Conservation (phyloP, 352 stramenopile genomes). For the Phytophthora hybrid region DNA sequence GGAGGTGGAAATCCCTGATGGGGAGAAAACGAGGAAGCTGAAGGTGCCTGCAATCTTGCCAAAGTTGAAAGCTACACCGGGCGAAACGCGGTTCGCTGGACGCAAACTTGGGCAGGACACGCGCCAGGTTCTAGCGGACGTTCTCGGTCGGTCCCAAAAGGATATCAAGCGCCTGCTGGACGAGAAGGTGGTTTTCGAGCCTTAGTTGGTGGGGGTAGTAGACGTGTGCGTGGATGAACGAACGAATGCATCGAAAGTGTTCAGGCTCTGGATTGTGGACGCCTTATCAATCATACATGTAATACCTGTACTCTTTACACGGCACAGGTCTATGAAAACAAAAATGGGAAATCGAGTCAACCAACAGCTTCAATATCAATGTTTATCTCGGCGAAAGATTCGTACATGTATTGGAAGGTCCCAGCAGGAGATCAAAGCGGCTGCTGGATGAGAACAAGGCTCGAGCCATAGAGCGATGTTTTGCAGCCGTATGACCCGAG, state of each 20-base stretch:
- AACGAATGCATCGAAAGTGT: background rate
- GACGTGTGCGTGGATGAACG: background rate
- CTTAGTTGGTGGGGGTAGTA: slow-evolving; percentile 17
- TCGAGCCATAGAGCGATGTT: slow-evolving; percentile 9
- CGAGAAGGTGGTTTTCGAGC: slow-evolving; percentile 78
- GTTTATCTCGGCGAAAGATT: background rate
- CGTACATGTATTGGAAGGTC: slow-evolving; percentile 24
- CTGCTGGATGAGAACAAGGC: slow-evolving; percentile 58
- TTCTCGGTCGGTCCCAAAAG: slow-evolving; percentile 59
- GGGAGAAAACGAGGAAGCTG: slow-evolving; percentile 42
- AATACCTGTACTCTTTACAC: no score
- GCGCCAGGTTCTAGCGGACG: slow-evolving; percentile 59
- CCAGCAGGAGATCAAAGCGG: slow-evolving; percentile 51
- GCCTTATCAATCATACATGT: no score
- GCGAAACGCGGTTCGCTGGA: slow-evolving; percentile 68
- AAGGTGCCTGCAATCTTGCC: slow-evolving; percentile 83
- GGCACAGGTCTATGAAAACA: no score
- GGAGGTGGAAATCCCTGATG: slow-evolving; percentile 58
- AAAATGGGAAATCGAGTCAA: no score
- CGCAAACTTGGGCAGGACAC: slow-evolving; percentile 81
- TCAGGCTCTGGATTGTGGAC: no score
- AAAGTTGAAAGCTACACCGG: slow-evolving; percentile 71
- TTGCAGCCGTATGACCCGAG: background rate
- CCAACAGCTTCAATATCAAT: background rate
- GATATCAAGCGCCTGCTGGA: slow-evolving; percentile 66